Conservation (phyloP, 2,329 filamentous ascomycete species). For the Cercospora sp. region DNA sequence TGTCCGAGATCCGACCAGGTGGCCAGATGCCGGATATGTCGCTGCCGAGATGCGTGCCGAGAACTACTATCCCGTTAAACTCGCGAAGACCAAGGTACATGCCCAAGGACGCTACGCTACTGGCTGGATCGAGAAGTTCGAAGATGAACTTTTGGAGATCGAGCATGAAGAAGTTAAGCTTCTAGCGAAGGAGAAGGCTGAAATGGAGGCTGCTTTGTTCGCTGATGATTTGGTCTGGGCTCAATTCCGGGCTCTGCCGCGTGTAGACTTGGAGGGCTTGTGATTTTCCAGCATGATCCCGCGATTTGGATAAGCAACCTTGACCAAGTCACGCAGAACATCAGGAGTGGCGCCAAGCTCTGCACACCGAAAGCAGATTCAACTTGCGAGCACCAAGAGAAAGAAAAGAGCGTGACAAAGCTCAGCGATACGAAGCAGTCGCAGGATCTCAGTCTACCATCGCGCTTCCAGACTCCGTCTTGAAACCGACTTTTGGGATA, state of each 20-base stretch:
- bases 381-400: background rate
- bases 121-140: background rate
- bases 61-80: background rate
- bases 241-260: background rate
- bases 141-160: background rate
- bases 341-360: no score
- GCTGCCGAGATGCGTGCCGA: background rate
- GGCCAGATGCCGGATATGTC: no score
- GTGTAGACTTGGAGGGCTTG: background rate
- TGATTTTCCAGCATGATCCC: no score
- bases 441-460: background rate
- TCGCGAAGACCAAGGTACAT: background rate
- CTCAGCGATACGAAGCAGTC: background rate
- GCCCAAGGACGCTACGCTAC: background rate
- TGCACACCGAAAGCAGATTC: no score
- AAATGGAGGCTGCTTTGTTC: background rate
- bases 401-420: background rate
- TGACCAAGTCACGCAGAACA: no score
- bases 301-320: no score
- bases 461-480: no score
- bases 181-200: background rate
- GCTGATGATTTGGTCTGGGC: background rate
- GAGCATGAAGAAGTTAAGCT: background rate
- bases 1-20: no score
- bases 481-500: background rate